Conservation (phyloP, 257 asterid species). For the Jacaranda copaia region DNA sequence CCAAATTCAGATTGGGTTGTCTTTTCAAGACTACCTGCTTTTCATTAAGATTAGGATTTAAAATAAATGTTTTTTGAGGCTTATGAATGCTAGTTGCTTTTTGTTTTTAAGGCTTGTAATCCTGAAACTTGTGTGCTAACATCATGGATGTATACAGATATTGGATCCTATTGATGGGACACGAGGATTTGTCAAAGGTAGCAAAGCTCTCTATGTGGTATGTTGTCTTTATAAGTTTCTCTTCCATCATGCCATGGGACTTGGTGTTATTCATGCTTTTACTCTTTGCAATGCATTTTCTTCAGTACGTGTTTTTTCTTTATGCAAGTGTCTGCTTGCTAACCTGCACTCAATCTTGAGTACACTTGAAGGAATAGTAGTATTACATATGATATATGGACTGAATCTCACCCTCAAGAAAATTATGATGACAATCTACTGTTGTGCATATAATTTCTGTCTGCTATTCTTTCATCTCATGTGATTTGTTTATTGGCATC, state of each 20-base stretch:
- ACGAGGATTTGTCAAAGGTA: conserved; percentile 91
- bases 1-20: conserved; percentile 17
- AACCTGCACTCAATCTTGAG: conserved; percentile 21
- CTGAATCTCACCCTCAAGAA: conserved; percentile 17
- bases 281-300: conserved; percentile 18
- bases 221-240: conserved; percentile 43
- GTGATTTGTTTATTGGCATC: not conserved
- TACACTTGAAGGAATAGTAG: not conserved
- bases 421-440: conserved; percentile 6
- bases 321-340: not conserved
- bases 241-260: conserved; percentile 28
- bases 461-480: not conserved
- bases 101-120: conserved; percentile 4
- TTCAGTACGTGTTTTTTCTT: conserved; percentile 12
- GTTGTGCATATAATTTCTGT: not conserved
- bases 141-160: conserved; percentile 58
- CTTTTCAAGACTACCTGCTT: not conserved
- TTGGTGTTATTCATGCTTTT: conserved; percentile 29
- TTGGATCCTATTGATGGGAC: conserved; percentile 99
- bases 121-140: conserved; percentile 21
- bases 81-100: not conserved
- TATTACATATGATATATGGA: not conserved
- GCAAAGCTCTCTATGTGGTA: conserved; percentile 95
- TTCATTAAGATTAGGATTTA: not conserved
- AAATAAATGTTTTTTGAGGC: conserved; percentile 1